Percentiles rank a stretch among this genome's conserved stretches.
phyloP scores from a whole-genome alignment of 2,329 filamentous ascomycete genomes.

The Sporothrix phasma region DNA sequence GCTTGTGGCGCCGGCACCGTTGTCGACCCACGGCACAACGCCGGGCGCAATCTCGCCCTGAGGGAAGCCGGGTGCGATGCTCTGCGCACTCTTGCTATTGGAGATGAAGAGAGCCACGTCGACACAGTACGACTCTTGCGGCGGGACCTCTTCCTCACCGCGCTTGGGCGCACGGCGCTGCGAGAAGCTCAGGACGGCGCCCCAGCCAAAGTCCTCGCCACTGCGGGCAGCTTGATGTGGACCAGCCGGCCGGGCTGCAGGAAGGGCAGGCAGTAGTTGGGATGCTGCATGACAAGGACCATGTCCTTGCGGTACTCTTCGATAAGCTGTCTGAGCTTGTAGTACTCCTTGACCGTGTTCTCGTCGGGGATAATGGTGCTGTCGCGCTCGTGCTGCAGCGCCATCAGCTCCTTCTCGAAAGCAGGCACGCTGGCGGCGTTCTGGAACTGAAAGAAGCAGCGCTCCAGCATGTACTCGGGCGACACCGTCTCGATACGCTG shows the following conservation, averaged over 20 bases:
- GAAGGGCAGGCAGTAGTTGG: constrained; percentile 74
- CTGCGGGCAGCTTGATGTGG: constrained; percentile 66
- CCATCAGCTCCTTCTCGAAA: constrained; percentile 72
- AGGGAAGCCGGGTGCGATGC: constrained; percentile 31
- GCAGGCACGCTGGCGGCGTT: constrained; percentile 79
- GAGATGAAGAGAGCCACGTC: constrained; percentile 65
- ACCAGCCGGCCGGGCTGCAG: constrained; percentile 82
- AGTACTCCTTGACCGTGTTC: constrained; percentile 84
- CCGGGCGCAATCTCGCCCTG: constrained; percentile 50
- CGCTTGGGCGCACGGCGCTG: constrained; percentile 53
- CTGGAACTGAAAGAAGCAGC: constrained; percentile 97
- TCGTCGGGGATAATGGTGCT: constrained; percentile 75
- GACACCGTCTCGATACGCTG: constrained; percentile 98
- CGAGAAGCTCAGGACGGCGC: constrained; percentile 68
- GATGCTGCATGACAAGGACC: constrained; percentile 83
- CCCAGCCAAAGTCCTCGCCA: constrained; percentile 86
- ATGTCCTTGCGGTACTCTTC: constrained; percentile 80
- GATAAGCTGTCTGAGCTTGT: constrained; percentile 76
- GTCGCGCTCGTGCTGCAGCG: constrained; percentile 65
- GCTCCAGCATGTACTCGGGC: constrained; percentile 96
- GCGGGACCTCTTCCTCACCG: constrained; percentile 55
- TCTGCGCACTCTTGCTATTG: constrained; percentile 34
- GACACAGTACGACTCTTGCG: constrained; percentile 71
- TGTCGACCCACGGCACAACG: constrained; percentile 42
- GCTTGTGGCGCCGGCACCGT: not conserved